Conservation (phyloP, 2,329 filamentous ascomycete species). For the Colletotrichum lindemuthianum region DNA sequence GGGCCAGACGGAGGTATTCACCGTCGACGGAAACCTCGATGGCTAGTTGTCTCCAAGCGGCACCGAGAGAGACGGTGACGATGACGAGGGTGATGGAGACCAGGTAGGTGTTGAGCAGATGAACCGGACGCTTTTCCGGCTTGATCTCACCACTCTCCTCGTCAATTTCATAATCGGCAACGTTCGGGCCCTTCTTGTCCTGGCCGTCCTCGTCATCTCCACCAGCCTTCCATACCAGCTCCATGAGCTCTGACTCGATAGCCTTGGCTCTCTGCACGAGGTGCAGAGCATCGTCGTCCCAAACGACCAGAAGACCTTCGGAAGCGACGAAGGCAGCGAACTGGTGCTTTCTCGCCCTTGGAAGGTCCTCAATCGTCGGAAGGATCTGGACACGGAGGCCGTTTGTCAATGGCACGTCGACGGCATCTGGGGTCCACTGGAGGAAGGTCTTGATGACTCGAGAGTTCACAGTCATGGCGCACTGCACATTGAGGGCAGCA, state of each 20-base stretch:
- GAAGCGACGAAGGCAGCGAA: constrained; percentile 82
- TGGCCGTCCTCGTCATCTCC: constrained; percentile 62
- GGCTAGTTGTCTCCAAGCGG: constrained; percentile 75
- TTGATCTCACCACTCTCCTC: constrained; percentile 76
- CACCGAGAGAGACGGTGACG: constrained; percentile 73
- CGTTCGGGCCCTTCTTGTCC: constrained; percentile 59
- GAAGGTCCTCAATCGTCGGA: constrained; percentile 75
- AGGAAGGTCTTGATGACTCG: constrained; percentile 82
- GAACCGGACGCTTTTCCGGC: constrained; percentile 72
- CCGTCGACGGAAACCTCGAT: constrained; percentile 74
- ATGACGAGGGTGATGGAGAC: constrained; percentile 74
- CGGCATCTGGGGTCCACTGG: constrained; percentile 75
- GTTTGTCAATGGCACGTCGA: constrained; percentile 80
- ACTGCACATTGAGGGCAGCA: constrained; percentile 78
- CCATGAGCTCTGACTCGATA: constrained; percentile 82
- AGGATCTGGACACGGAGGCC: constrained; percentile 81
- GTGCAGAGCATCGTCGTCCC: constrained; percentile 83
- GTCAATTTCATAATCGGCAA: constrained; percentile 69
- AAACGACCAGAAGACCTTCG: constrained; percentile 78
- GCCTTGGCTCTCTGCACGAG: constrained; percentile 74
- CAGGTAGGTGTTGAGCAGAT: constrained; percentile 76
- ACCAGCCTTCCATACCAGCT: constrained; percentile 76
- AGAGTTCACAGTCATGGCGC: constrained; percentile 84
- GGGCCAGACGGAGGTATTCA: constrained; percentile 69
- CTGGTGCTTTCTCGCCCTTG: constrained; percentile 79